Conservation (phyloP, 192 early-diverging fungal genomes). For the Coemansia biformis region DNA sequence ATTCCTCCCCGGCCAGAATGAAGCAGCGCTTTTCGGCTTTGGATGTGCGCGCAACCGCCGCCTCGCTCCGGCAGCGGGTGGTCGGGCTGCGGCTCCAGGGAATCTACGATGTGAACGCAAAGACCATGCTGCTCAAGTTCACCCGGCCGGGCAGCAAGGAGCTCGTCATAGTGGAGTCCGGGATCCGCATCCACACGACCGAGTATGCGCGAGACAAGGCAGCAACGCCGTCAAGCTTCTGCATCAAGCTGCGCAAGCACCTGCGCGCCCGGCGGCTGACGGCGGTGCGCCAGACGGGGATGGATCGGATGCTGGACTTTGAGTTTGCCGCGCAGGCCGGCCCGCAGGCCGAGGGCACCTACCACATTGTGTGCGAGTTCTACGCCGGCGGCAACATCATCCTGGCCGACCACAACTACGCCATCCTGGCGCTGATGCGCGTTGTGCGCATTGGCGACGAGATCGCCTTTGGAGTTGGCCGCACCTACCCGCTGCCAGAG, state of each 20-base stretch:
- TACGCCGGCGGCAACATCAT: constrained; percentile 92
- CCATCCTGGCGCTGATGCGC: constrained; percentile 79
- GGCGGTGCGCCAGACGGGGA: constrained; percentile 74
- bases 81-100: constrained; percentile 88
- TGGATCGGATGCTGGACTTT: constrained; percentile 90
- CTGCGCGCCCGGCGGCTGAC: constrained; percentile 76
- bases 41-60: constrained; percentile 78
- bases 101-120: constrained; percentile 88
- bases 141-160: constrained; percentile 85
- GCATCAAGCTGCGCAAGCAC: constrained; percentile 91
- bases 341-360: constrained; percentile 46
- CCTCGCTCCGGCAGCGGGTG: constrained; percentile 60
- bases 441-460: constrained; percentile 78
- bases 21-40: constrained; percentile 87
- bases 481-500: constrained; percentile 55
- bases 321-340: constrained; percentile 67
- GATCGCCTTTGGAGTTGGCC: constrained; percentile 75
- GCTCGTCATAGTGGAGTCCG: constrained; percentile 85
- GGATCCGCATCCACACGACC: constrained; percentile 89
- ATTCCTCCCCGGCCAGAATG: constrained; percentile 40
- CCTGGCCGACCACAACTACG: constrained; percentile 82
- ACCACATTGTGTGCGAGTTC: constrained; percentile 74
- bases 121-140: constrained; percentile 91
- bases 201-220: constrained; percentile 84
- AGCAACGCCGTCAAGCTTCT: constrained; percentile 76